Conservation (phyloP, 2,329 filamentous ascomycete species). For the Penicillium sp. region DNA sequence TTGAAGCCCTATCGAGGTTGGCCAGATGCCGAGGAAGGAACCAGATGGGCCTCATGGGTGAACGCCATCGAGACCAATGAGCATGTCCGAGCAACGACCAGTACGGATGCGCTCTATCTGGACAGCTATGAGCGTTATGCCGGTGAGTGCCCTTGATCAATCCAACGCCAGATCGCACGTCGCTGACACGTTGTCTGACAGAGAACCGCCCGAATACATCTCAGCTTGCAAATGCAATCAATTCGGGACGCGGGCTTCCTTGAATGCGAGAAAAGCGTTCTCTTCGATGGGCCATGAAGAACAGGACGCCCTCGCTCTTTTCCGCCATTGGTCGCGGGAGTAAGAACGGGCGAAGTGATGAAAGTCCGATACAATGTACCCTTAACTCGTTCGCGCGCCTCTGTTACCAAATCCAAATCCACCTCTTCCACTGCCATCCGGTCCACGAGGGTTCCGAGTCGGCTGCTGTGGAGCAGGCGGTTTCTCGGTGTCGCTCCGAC, state of each 20-base stretch:
- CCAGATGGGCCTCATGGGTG: conserved; percentile 65
- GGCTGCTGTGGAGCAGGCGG: conserved; percentile 49
- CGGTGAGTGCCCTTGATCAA: conserved; percentile 37
- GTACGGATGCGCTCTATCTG: conserved; percentile 59
- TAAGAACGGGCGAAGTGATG: not conserved
- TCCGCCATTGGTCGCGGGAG: not conserved
- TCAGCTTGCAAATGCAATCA: conserved; percentile 56
- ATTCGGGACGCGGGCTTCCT: conserved; percentile 51
- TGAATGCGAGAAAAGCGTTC: conserved; percentile 20
- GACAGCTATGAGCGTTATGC: conserved; percentile 62
- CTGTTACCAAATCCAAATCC: conserved; percentile 70
- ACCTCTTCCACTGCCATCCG: conserved; percentile 68
- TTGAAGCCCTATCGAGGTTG: conserved; percentile 61
- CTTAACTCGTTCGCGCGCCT: conserved; percentile 47
- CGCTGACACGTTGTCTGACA: conserved; percentile 20
- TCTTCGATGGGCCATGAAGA: not conserved
- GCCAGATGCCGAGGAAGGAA: conserved; percentile 58
- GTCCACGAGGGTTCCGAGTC: conserved; percentile 69
- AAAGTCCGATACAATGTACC: conserved; percentile 9
- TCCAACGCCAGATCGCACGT: not conserved
- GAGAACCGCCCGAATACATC: conserved; percentile 58
- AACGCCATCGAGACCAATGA: conserved; percentile 61
- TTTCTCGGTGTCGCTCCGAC: conserved; percentile 37
- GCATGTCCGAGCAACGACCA: conserved; percentile 62
- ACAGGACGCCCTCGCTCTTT: not conserved